phyloP scores from a whole-genome alignment of 345 rosid species.

The Aurinia saxatilis region DNA sequence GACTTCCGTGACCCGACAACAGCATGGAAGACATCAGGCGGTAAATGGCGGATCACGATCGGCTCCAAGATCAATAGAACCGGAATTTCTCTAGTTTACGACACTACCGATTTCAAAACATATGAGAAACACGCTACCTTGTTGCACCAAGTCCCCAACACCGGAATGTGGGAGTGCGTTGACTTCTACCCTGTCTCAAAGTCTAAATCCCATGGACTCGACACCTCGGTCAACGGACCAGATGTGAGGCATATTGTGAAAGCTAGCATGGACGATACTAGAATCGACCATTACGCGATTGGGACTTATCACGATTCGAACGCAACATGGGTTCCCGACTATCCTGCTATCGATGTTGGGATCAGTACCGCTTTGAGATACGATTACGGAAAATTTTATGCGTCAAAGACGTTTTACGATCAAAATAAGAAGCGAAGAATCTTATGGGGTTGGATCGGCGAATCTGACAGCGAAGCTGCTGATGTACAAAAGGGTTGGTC shows the following conservation, averaged over 20 bases:
- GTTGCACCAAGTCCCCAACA: slow-evolving; percentile 58
- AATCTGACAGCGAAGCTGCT: slow-evolving; percentile 21
- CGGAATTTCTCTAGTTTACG: slow-evolving; percentile 66
- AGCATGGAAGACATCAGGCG: slow-evolving; percentile 73
- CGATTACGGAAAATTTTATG: slow-evolving; percentile 29
- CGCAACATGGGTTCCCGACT: slow-evolving; percentile 26
- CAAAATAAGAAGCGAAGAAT: slow-evolving; percentile 18
- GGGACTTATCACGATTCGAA: slow-evolving; percentile 14
- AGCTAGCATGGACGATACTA: slow-evolving; percentile 32
- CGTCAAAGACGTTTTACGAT: slow-evolving; percentile 33
- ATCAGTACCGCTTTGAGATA: slow-evolving; percentile 13
- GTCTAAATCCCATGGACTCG: slow-evolving; percentile 12
- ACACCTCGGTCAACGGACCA: slow-evolving; percentile 23
- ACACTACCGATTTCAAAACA: slow-evolving; percentile 61
- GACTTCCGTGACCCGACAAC: slow-evolving; percentile 98
- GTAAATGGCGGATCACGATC: slow-evolving; percentile 72
- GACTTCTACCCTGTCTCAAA: slow-evolving; percentile 28
- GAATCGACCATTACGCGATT: slow-evolving; percentile 25
- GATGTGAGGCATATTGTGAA: slow-evolving; percentile 26
- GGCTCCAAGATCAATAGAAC: slow-evolving; percentile 69
- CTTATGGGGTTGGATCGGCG: slow-evolving; percentile 31
- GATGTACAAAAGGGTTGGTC: slow-evolving; percentile 53
- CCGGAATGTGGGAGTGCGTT: slow-evolving; percentile 84
- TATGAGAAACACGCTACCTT: slow-evolving; percentile 27
- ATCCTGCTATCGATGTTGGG: slow-evolving; percentile 22